Evolutionary conservation across 108 stramenopile species (phyloP).

Genomic region (Skeletonema tropicum): DNA sequence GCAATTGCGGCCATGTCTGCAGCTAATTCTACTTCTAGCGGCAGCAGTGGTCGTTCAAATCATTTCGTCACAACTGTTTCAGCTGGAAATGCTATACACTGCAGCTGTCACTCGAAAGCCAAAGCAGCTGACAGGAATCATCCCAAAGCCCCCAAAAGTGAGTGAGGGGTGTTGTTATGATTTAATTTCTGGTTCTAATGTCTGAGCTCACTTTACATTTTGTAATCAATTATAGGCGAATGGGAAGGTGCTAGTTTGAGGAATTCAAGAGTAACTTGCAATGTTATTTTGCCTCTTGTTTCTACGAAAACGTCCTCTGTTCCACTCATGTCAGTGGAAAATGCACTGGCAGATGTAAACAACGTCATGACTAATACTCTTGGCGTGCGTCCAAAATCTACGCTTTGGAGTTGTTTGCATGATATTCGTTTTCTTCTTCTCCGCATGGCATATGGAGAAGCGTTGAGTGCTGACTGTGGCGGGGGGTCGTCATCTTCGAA

Average conservation of each 20-base stretch:
- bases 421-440: constrained; percentile 78
- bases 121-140: constrained; percentile 76
- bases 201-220: constrained; percentile 1
- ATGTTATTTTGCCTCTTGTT: constrained; percentile 81
- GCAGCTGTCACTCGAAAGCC: constrained; percentile 73
- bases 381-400: constrained; percentile 73
- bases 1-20: constrained; percentile 35
- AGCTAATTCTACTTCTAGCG: constrained; percentile 27
- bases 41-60: constrained; percentile 41
- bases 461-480: constrained; percentile 78
- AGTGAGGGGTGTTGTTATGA: background rate
- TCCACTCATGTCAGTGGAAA: constrained; percentile 71
- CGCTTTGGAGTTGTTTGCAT: constrained; percentile 77
- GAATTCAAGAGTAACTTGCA: constrained; percentile 83
- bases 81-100: constrained; percentile 85
- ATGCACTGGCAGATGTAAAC: constrained; percentile 73
- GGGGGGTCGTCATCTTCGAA: constrained; percentile 88
- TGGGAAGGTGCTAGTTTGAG: constrained; percentile 88
- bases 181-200: background rate
- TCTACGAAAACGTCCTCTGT: constrained; percentile 75
- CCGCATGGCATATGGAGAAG: constrained; percentile 80
- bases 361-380: constrained; percentile 63
- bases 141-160: constrained; percentile 79
- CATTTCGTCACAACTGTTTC: constrained; percentile 74
- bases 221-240: constrained; percentile 34